Evolutionary conservation across 495 filamentous ascomycete species (phyloP).

Genomic region (Mytilinidion resinicola): DNA sequence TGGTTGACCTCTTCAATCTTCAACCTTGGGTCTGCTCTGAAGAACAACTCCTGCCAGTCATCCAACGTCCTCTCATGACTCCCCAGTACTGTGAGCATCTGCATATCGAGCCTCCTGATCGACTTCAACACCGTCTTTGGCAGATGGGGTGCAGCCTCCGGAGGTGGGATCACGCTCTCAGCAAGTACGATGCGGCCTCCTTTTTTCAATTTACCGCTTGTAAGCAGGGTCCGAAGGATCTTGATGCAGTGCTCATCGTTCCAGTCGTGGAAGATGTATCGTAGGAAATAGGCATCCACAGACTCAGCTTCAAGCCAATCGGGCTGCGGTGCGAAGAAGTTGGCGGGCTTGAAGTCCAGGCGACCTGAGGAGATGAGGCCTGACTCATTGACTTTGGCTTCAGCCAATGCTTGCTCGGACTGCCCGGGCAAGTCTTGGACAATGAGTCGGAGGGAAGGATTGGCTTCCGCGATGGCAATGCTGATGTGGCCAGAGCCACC

Average conservation of each 20-base stretch:
- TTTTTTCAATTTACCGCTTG: background rate
- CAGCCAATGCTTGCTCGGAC: background rate
- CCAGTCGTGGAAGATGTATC: constrained; percentile 6
- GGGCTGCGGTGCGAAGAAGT: constrained; percentile 2
- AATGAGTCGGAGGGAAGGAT: background rate
- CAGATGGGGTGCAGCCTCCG: background rate
- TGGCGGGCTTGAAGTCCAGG: background rate
- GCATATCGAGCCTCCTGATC: background rate
- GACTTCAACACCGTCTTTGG: background rate
- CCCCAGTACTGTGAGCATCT: background rate
- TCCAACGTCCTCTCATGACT: background rate
- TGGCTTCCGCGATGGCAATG: background rate
- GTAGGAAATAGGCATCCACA: background rate
- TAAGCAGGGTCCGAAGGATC: background rate
- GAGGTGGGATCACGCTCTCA: constrained; percentile 1
- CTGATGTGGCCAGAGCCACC: background rate
- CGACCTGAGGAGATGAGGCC: background rate
- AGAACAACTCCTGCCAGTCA: background rate
- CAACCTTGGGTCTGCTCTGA: background rate
- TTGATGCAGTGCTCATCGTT: constrained; percentile 1
- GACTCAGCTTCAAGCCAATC: background rate
- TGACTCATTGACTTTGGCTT: background rate
- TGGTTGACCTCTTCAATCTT: background rate
- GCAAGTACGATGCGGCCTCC: background rate
- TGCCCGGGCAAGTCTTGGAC: background rate